Evolutionary conservation across 345 rosid genomes (phyloP).

Genomic region (Barbarea vulgaris): DNA sequence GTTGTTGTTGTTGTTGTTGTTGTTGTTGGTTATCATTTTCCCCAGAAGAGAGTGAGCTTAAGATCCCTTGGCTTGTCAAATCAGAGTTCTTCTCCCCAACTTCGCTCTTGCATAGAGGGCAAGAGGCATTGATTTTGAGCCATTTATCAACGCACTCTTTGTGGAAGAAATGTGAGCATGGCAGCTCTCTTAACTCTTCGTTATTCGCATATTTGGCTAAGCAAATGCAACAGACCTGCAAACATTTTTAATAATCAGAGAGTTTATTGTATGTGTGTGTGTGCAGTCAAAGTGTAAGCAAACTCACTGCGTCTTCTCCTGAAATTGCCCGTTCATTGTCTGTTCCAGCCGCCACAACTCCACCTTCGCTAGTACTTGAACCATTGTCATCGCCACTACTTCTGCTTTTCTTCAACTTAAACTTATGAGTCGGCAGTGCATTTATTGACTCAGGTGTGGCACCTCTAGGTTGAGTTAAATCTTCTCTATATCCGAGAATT

Average conservation of each 20-base stretch:
- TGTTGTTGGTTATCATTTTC: conserved; percentile 37
- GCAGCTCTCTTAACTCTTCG: conserved; percentile 91
- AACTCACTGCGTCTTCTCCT: conserved; percentile 92
- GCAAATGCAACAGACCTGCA: conserved; percentile 95
- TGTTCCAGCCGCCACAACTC: conserved; percentile 90
- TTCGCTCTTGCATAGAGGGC: conserved; percentile 95
- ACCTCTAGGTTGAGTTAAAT: conserved; percentile 80
- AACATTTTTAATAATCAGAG: conserved; percentile 12
- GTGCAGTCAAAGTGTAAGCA: neutral
- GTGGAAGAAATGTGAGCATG: conserved; percentile 89
- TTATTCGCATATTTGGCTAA: conserved; percentile 91
- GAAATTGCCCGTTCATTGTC: conserved; percentile 76
- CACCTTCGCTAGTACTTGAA: conserved; percentile 66
- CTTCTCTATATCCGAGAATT: conserved; percentile 91
- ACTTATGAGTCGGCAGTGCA: conserved; percentile 90
- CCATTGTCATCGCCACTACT: conserved; percentile 53
- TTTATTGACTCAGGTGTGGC: conserved; percentile 89
- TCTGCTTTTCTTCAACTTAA: conserved; percentile 71
- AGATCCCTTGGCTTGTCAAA: conserved; percentile 46
- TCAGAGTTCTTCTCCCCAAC: conserved; percentile 62
- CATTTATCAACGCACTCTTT: conserved; percentile 96
- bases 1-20: conserved; percentile 32
- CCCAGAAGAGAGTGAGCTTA: conserved; percentile 45
- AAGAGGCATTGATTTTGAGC: conserved; percentile 90
- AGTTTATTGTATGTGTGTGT: neutral